A percentile compares a stretch with the other conserved stretches of the same genome.
These are phyloP conservation scores for Leucocoprinus leucothites DNA, from an alignment of 768 basidiomycete genomes.

Conservation along the genomic window DNA sequence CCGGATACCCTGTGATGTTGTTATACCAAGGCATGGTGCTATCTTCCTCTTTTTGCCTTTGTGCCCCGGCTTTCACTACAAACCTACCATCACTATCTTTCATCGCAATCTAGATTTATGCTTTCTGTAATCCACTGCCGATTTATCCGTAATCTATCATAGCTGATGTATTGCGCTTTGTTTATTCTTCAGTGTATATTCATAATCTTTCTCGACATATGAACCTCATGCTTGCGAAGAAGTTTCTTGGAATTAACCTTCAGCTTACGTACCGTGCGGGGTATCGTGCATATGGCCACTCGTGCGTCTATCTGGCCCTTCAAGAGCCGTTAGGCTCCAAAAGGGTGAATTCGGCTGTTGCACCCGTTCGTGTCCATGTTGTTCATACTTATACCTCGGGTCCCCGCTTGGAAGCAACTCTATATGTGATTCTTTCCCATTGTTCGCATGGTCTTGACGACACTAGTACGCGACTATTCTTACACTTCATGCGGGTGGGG, in stretches of 20 bases:
- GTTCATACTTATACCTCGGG: neutral
- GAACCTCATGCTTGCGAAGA: neutral
- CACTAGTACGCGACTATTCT: constrained; percentile 5
- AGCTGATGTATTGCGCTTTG: neutral
- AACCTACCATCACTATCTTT: neutral
- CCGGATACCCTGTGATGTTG: constrained; percentile 13
- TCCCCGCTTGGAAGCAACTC: neutral
- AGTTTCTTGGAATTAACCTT: neutral
- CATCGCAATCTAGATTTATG: constrained; percentile 6
- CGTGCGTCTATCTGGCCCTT: neutral
- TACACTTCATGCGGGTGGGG: constrained; percentile 8
- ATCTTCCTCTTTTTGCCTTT: neutral
- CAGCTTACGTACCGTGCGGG: too few species aligned
- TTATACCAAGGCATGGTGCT: constrained; percentile 10
- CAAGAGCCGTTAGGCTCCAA: constrained; percentile 1
- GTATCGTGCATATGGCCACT: too few species aligned
- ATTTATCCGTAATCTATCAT: constrained; percentile 11
- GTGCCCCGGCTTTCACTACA: neutral
- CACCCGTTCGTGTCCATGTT: neutral
- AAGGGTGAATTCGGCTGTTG: constrained; percentile 5
- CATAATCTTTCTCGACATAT: neutral
- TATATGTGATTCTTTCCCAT: neutral
- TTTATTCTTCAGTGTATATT: neutral
- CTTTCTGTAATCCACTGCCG: constrained; percentile 4
- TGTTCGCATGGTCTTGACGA: constrained; percentile 11